Percentiles rank a stretch among this genome's conserved stretches.
phyloP scores from a whole-genome alignment of 1,284 basidiomycete species.

The Trametes hirsuta region DNA sequence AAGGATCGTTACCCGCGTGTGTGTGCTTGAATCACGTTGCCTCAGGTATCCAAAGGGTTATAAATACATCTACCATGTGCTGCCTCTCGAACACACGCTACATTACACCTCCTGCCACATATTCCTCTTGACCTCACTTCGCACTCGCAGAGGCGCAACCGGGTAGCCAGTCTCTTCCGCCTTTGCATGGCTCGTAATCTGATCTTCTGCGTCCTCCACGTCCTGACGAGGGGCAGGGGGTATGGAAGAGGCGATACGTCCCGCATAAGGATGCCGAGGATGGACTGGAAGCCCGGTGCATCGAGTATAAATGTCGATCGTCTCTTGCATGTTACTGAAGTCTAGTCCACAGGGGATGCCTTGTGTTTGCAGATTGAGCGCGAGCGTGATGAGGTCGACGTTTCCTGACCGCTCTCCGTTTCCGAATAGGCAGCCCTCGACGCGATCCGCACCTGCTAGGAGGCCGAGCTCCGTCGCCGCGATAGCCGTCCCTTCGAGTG shows the following conservation, averaged over 20 bases:
- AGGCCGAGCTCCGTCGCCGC: slow-evolving; percentile 94
- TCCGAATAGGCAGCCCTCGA: slow-evolving; percentile 98
- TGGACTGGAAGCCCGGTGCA: slow-evolving; percentile 97
- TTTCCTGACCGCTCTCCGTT: slow-evolving; percentile 99
- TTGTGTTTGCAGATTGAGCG: slow-evolving; percentile 95
- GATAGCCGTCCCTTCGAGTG: slow-evolving; percentile 77
- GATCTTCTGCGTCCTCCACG: slow-evolving; percentile 74
- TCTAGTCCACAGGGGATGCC: slow-evolving; percentile 89
- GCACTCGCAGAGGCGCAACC: too few species aligned
- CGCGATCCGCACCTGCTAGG: slow-evolving; percentile 92
- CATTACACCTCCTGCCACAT: too few species aligned
- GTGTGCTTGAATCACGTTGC: too few species aligned
- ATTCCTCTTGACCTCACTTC: too few species aligned
- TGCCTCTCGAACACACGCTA: too few species aligned
- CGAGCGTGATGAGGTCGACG: slow-evolving; percentile 96
- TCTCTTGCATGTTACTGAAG: slow-evolving; percentile 88
- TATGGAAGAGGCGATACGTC: slow-evolving; percentile 97
- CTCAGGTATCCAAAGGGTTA: too few species aligned
- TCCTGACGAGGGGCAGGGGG: slow-evolving; percentile 99
- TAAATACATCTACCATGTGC: too few species aligned
- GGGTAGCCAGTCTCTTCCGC: too few species aligned
- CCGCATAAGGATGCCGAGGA: slow-evolving; percentile 96
- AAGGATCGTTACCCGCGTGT: too few species aligned
- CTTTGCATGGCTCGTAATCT: too few species aligned
- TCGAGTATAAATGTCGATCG: slow-evolving; percentile 91